Percentiles rank a stretch among this genome's conserved stretches.
phyloP scores from a whole-genome alignment of 2,329 filamentous ascomycete species.

The Aspergillus terreus region DNA sequence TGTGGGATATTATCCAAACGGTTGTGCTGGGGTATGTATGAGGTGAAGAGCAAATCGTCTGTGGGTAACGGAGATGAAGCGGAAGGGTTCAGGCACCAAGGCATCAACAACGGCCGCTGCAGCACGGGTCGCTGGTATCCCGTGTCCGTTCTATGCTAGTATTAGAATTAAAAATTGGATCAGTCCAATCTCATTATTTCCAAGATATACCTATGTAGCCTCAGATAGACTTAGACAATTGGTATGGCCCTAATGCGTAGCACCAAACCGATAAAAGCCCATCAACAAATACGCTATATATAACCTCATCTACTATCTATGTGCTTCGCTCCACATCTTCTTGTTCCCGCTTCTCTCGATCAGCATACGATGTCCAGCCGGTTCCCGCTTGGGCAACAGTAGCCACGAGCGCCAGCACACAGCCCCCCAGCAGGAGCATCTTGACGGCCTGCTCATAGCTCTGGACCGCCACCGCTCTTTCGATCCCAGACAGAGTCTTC shows the following conservation, averaged over 20 bases:
- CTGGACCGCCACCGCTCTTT: conserved; percentile 49
- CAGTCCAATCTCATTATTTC: too few species aligned
- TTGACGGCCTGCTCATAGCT: conserved; percentile 55
- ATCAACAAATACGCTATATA: too few species aligned
- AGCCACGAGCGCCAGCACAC: conserved; percentile 47
- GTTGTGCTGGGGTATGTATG: not conserved
- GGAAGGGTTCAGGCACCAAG: conserved; percentile 1
- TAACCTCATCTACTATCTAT: not conserved
- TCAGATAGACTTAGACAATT: too few species aligned
- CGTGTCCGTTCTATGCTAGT: too few species aligned
- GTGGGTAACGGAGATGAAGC: not conserved
- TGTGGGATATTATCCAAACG: not conserved
- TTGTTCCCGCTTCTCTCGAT: conserved; percentile 2
- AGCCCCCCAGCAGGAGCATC: conserved; percentile 51
- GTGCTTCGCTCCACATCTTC: conserved; percentile 2
- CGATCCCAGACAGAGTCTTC: conserved; percentile 44
- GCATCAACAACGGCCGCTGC: not conserved
- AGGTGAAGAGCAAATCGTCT: not conserved
- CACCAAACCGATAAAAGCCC: too few species aligned
- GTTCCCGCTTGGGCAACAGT: conserved; percentile 55
- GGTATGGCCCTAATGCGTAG: too few species aligned
- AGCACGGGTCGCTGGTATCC: too few species aligned
- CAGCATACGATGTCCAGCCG: conserved; percentile 48
- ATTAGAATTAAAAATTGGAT: too few species aligned
- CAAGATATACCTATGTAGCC: too few species aligned